Evolutionary conservation across 148 eudicot genomes (phyloP), one percentile per base, ranked within the genome.

Genomic region (Vaccinium vitisidaea): DNA sequence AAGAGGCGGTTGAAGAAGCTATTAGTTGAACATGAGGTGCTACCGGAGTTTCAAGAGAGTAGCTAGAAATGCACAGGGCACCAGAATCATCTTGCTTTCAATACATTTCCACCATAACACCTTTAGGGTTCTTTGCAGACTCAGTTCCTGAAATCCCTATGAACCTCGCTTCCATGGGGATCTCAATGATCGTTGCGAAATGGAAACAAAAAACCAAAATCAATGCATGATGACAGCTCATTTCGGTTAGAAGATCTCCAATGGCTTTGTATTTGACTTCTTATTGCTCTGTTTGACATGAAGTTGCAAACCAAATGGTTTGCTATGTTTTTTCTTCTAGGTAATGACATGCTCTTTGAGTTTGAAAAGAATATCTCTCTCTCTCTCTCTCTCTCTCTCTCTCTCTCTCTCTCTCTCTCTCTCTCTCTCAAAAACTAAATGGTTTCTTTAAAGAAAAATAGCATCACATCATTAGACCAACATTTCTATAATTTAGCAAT

Each of bases 41-140:
- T 81, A 93, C 82, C 30, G 92, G 94, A 63, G 53, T 91, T 85
- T 93, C 93, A 8, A 61, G 59, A 1, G 98, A 91, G 86, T 92
- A 84, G 50, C 96, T 94, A 1, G 98, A 89, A 77, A 95, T 89
- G 88, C 98, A 92, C 82, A 95, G 94, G 15, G 91, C 52, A 61
- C 95, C 96, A 10, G 93, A 83, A 80, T 95, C 98, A 88, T 94
- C 95, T 84, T 91, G 94, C 67, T 91, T 91, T 96, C 96, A 94
- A 39, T 86, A 86, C 14, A 95, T 92, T 87, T 93, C 94, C 8
- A 94, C 98, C 98, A 95, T 95, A 43, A 86, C 39, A 75, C 98
- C 96, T 80, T 85, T 84, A 14, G 94, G 90, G 82, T 90, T 89
- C 79, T 91, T 93, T 78, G 90, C 86, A 12, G 92, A 85, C 84